These are phyloP conservation scores for Gremmenia infestans DNA, from an alignment of 2,329 filamentous ascomycete species.

Conservation along the genomic window DNA sequence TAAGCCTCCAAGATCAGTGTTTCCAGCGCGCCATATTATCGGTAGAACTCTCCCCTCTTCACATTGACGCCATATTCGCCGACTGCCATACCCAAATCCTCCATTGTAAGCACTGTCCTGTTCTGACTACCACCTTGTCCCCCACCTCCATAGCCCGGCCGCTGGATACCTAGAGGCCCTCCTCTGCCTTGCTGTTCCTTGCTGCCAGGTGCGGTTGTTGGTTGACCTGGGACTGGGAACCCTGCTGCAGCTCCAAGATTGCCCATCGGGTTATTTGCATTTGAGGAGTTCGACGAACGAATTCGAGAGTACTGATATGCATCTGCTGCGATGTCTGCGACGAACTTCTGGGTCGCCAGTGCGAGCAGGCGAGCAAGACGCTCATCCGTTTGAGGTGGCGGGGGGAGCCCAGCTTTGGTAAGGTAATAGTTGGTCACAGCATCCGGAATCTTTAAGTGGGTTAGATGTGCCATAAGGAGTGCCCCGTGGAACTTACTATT, in stretches of 20 bases:
- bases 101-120: conserved; percentile 94
- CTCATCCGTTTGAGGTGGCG: conserved; percentile 83
- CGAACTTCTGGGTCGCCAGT: conserved; percentile 97
- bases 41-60: conserved; percentile 95
- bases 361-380: conserved; percentile 90
- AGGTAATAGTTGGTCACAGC: conserved; percentile 98
- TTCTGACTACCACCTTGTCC: conserved; percentile 86
- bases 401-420: conserved; percentile 88
- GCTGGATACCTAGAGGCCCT: conserved; percentile 51
- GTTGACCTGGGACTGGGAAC: conserved; percentile 60
- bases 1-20: background rate
- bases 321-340: conserved; percentile 94
- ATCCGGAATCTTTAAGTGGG: conserved; percentile 73
- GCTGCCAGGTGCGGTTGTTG: conserved; percentile 48
- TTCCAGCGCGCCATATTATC: conserved; percentile 41
- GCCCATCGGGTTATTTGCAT: conserved; percentile 86
- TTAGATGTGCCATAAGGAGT: conserved; percentile 8
- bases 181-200: conserved; percentile 51
- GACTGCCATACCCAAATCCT: conserved; percentile 96
- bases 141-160: conserved; percentile 79
- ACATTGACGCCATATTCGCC: conserved; percentile 97
- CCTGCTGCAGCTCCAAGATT: conserved; percentile 72
- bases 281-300: conserved; percentile 81
- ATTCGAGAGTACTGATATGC: conserved; percentile 98
- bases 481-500: conserved; percentile 59